Percentiles rank a stretch among this genome's conserved stretches.
Conservation (phyloP, 306 rosid genomes). For the Vigna unguiculata region DNA sequence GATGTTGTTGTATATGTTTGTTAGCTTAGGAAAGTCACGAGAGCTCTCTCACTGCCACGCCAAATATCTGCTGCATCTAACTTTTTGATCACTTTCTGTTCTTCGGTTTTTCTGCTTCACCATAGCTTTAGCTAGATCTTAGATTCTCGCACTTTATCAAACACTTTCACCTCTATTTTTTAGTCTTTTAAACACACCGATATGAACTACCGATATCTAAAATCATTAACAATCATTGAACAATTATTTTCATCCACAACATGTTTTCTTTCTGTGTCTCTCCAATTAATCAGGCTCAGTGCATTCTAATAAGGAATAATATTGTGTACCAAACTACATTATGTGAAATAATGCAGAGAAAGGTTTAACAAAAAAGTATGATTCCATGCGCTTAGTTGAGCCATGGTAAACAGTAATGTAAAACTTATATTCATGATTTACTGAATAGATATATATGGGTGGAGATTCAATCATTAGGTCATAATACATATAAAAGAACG, state of each 20-base stretch:
- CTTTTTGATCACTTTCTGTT: slow-evolving; percentile 26
- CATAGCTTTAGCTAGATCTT: not conserved
- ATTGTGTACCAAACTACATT: not conserved
- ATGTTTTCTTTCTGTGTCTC: slow-evolving; percentile 1
- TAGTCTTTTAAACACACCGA: not conserved
- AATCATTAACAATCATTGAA: slow-evolving; percentile 51
- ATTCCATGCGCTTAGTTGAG: not conserved
- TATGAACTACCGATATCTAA: slow-evolving; percentile 36
- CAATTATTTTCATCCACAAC: slow-evolving; percentile 50
- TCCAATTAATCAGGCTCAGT: not conserved
- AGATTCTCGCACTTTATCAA: not conserved
- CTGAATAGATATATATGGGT: not conserved
- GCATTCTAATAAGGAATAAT: no score
- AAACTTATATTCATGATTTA: not conserved
- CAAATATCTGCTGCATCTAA: not conserved
- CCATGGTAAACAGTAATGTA: not conserved
- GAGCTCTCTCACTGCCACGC: slow-evolving; percentile 4
- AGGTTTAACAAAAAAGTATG: slow-evolving; percentile 18
- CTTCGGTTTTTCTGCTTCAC: slow-evolving; percentile 4
- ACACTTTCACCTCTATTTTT: slow-evolving; percentile 24
- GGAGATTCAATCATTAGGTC: not conserved
- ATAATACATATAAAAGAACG: no score
- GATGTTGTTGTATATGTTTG: not conserved
- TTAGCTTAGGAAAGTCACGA: slow-evolving; percentile 12
- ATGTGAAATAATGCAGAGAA: not conserved